Percentiles rank a stretch among this genome's conserved stretches.
Conservation (phyloP, 208 protist species). For the Trypanosoma caninum region DNA sequence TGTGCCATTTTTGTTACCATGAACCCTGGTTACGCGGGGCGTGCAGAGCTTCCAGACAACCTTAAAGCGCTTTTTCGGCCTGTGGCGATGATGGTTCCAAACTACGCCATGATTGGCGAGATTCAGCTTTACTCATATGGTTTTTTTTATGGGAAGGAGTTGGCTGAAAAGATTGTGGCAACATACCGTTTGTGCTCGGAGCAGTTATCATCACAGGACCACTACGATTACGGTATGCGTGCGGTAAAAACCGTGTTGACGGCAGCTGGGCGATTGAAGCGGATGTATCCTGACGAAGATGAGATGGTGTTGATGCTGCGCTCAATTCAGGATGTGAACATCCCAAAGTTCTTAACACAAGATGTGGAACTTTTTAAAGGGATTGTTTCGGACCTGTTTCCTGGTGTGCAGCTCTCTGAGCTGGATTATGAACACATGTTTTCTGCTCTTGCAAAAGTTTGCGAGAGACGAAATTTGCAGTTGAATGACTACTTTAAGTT, state of each 20-base stretch:
- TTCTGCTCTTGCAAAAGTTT: slow-evolving; percentile 60
- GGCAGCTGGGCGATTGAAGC: slow-evolving; percentile 91
- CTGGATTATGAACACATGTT: slow-evolving; percentile 90
- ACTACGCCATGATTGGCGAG: slow-evolving; percentile 98
- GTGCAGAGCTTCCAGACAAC: slow-evolving; percentile 97
- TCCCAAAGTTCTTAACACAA: slow-evolving; percentile 94
- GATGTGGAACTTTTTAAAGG: slow-evolving; percentile 96
- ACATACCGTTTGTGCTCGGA: slow-evolving; percentile 96
- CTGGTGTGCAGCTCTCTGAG: slow-evolving; percentile 78
- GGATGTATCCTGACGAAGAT: slow-evolving; percentile 85
- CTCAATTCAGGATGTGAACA: slow-evolving; percentile 94
- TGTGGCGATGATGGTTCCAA: slow-evolving; percentile 98
- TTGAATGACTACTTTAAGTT: slow-evolving; percentile 88
- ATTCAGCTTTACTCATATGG: slow-evolving; percentile 98
- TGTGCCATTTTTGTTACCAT: slow-evolving; percentile 98
- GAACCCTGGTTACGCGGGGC: slow-evolving; percentile 98
- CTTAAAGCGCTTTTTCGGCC: slow-evolving; percentile 98
- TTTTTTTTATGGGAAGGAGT: slow-evolving; percentile 91
- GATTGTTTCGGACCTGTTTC: slow-evolving; percentile 96
- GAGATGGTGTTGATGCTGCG: slow-evolving; percentile 95
- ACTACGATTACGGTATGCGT: slow-evolving; percentile 98
- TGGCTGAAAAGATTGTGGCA: slow-evolving; percentile 95
- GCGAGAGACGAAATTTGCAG: slow-evolving; percentile 73
- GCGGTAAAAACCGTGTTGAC: slow-evolving; percentile 96
- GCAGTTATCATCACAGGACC: slow-evolving; percentile 97